A percentile compares a stretch with the other conserved stretches of the same genome.
Evolutionary conservation across 2,329 filamentous ascomycete genomes (phyloP).

Genomic region (Tolypocladium inflatum): DNA sequence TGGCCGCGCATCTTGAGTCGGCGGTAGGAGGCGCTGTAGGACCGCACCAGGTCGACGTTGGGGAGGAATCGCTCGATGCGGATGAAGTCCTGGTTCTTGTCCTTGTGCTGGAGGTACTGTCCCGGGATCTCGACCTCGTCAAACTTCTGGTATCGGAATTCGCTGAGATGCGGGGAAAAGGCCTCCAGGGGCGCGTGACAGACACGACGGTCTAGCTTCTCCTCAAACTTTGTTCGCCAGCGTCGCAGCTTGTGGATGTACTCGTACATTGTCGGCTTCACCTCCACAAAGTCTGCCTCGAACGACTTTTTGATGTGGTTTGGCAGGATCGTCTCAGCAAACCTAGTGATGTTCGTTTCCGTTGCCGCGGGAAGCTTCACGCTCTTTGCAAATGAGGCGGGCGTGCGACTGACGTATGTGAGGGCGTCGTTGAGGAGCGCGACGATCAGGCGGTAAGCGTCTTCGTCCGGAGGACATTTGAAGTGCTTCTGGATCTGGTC

Average conservation of each 20-base stretch:
- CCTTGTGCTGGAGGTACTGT: constrained; percentile 93
- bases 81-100: constrained; percentile 98
- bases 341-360: constrained; percentile 92
- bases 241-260: constrained; percentile 95
- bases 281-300: constrained; percentile 90
- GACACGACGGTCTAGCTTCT: constrained; percentile 82
- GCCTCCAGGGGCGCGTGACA: constrained; percentile 67
- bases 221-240: constrained; percentile 97
- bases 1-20: constrained; percentile 93
- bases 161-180: constrained; percentile 85
- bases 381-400: constrained; percentile 77
- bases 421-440: constrained; percentile 92
- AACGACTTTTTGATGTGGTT: constrained; percentile 93
- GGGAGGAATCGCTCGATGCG: constrained; percentile 95
- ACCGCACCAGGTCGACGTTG: constrained; percentile 85
- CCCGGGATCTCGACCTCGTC: constrained; percentile 97
- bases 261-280: constrained; percentile 95
- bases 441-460: constrained; percentile 96
- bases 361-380: constrained; percentile 84
- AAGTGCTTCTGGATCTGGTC: constrained; percentile 99
- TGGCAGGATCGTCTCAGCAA: constrained; percentile 92
- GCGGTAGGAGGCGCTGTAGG: constrained; percentile 83
- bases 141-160: constrained; percentile 96
- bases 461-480: constrained; percentile 96
- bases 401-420: constrained; percentile 83